Evolutionary conservation across 192 early-diverging fungal species (phyloP), one percentile per base, ranked within the genome.

Genomic region (Powellomyces hirtus): DNA sequence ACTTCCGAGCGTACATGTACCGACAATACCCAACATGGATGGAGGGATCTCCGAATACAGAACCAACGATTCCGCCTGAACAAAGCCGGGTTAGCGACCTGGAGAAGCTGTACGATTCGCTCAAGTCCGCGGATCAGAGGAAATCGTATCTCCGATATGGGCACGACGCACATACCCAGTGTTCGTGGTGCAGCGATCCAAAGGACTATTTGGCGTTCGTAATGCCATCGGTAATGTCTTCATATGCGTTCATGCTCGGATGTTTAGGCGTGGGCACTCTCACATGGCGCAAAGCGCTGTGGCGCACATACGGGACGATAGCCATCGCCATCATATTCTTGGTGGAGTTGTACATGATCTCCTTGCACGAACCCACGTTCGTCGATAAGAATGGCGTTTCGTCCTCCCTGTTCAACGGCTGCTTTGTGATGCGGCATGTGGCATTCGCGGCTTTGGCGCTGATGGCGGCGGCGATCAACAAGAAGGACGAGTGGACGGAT

Each of bases 131-230:
- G 6, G 72, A 72, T 3, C 30, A 18, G 16, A 58, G 74, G 1
- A 18, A 31, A 37, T 37, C 53, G 14, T 76, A 76, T 35, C 71
- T 72, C 1, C 45, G 57, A 4, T 70, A 55, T 59, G 72, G 75
- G n/a, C 65, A 77, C 24, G 20, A 20, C 6, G 65, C 64, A 8
- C 53, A 78, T 31, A 20, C 37, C 16, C 24, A 53, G 10, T 77
- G 75, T 55, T 24, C 34, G 11, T 77, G 75, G 75, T 77, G 75
- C 62, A 56, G 20, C 5, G 63, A 65, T 10, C 37, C 34, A 36
- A 18, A 10, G 14, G 75, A 77, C 57, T 70, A 69, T 34, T 14
- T 40, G 4, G 8, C 53, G 8, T 69, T 38, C 40, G 27, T 26
- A 31, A 7, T 71, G 3, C 66, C 75, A 26, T 14, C 53, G 10